A percentile compares a stretch with the other conserved stretches of the same genome.
phyloP scores from a whole-genome alignment of 2,329 filamentous ascomycete species.

The Periconia digitata region DNA sequence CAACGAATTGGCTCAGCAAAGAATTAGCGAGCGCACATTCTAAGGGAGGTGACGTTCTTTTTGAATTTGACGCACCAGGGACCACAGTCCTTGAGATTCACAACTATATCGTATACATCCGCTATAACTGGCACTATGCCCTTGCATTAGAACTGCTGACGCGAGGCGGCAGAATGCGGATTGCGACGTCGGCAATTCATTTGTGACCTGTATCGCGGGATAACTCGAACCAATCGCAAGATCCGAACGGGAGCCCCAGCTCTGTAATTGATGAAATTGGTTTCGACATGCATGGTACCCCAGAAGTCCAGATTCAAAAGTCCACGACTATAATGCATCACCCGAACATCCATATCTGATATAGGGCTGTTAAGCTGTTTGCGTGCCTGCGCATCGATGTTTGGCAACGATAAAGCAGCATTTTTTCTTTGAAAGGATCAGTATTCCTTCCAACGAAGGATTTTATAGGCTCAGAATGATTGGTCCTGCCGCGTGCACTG shows the following conservation, averaged over 20 bases:
- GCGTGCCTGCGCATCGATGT: background rate
- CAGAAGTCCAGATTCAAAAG: background rate
- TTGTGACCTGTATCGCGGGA: slow-evolving; percentile 8
- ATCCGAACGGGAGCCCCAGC: background rate
- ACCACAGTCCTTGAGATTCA: background rate
- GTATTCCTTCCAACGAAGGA: no score
- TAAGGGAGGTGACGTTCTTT: background rate
- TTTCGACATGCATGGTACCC: background rate
- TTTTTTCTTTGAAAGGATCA: no score
- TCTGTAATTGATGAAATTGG: slow-evolving; percentile 2
- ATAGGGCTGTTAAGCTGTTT: background rate
- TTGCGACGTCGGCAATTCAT: slow-evolving; percentile 10
- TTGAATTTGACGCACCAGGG: background rate
- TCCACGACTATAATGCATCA: background rate
- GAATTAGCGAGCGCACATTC: background rate
- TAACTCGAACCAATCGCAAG: slow-evolving; percentile 1
- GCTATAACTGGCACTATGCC: slow-evolving; percentile 8
- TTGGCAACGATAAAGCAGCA: no score
- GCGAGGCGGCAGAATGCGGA: slow-evolving; percentile 2
- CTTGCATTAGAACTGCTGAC: slow-evolving; percentile 14
- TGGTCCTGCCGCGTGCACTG: no score
- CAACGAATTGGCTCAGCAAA: slow-evolving; percentile 4
- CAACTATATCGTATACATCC: background rate
- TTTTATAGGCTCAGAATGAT: no score
- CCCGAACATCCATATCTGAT: background rate